These are phyloP conservation scores for Umbelopsis ramanniana DNA, from an alignment of 192 early-diverging fungal genomes.

Conservation along the genomic window DNA sequence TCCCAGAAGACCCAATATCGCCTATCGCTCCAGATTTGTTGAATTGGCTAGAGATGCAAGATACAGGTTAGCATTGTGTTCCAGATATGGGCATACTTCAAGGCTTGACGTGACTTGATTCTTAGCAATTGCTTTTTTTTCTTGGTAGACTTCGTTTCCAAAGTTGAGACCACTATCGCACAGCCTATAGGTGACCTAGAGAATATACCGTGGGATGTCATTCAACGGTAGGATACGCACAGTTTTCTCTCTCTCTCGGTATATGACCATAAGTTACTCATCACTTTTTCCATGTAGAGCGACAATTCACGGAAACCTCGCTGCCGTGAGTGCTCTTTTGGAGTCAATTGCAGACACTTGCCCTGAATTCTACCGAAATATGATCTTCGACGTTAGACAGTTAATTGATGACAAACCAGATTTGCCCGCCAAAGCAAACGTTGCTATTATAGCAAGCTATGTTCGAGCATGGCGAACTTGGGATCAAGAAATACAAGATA, in stretches of 20 bases:
- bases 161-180: neutral
- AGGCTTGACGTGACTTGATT: neutral
- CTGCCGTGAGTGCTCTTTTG: neutral
- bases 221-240: neutral
- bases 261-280: neutral
- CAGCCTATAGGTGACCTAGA: neutral
- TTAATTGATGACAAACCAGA: conserved; percentile 7
- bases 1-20: neutral
- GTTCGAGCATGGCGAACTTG: conserved; percentile 7
- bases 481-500: conserved; percentile 5
- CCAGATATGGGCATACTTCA: neutral
- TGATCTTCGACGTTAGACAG: neutral
- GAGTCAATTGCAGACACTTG: neutral
- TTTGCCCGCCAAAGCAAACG: neutral
- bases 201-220: conserved; percentile 2
- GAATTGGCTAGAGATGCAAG: conserved; percentile 4
- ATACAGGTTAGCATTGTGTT: neutral
- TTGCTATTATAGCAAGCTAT: neutral
- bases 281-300: neutral
- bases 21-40: neutral
- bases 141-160: neutral
- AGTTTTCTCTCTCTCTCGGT: neutral
- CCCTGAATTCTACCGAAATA: neutral
- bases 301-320: neutral
- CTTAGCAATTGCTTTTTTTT: neutral